Evolutionary conservation across 2,329 filamentous ascomycete species (phyloP), one percentile per base, ranked within the genome.

Genomic region (Ceratocystiopsis minuta): DNA sequence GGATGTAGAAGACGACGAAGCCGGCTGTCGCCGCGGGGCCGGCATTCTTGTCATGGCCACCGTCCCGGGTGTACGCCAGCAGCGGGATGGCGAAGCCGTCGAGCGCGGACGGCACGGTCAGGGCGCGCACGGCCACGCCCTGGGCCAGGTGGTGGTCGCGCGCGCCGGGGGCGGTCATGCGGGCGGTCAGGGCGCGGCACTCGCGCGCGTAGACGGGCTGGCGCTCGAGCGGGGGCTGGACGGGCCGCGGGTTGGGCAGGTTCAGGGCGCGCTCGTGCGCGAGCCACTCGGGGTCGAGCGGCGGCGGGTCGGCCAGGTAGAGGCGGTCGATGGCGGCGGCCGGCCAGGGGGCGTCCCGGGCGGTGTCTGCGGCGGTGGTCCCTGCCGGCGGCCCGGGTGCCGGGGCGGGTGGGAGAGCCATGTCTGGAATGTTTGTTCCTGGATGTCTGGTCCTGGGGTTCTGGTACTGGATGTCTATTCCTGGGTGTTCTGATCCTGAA

Each of bases 1-100:
- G 66, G 48, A 62, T 64, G 50, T 68, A 68, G 16, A 68, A 47
- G 12, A 65, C 50, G 7, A 61, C 46, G 4, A 53, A 45, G 15
- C 4, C 17, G 15, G n/a, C n/a, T 24, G 2, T n/a, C 7, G 16
- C 7, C 1, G 44, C 37, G 36, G 5, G 24, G 13, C 1, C 28
- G 31, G 17, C 16, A 2, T 35, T 32, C 16, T 14, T 13, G 9
- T 16, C 32, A n/a, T n/a, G n/a, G n/a, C n/a, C n/a, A n/a, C n/a
- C n/a, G n/a, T n/a, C n/a, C n/a, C n/a, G n/a, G n/a, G n/a, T n/a
- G 38, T 62, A 59, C 32, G 52, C 52, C 34, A 63, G 41, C n/a
- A 65, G 38, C 1, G 61, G 61, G 28, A 65, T 60, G 12, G 46
- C 45, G 34, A 51, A 52, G 1, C 46, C 50, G 46, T 63, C 61